Percentiles rank a stretch among this genome's conserved stretches.
Conservation (phyloP, 2,329 filamentous ascomycete species). For the Colletotrichum euphorbiae region DNA sequence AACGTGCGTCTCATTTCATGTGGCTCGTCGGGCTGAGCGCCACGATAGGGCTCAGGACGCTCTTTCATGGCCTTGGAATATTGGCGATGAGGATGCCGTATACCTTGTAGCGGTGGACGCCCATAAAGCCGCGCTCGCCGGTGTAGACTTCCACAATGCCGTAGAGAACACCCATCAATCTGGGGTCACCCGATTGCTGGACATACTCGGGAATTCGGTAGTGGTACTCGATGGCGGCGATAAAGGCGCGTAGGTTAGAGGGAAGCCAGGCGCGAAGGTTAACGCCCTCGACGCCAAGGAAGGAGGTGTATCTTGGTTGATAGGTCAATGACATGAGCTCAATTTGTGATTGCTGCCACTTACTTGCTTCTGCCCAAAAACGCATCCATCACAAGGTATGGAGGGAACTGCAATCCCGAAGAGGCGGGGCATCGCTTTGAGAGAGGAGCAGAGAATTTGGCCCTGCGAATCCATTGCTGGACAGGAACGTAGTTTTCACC, state of each 20-base stretch:
- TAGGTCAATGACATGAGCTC: neutral
- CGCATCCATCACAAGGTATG: constrained; percentile 66
- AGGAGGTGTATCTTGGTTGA: constrained; percentile 55
- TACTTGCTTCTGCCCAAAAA: constrained; percentile 62
- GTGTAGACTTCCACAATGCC: constrained; percentile 67
- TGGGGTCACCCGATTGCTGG: constrained; percentile 58
- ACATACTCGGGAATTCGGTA: constrained; percentile 66
- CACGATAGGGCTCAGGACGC: constrained; percentile 61
- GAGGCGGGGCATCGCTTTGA: constrained; percentile 63
- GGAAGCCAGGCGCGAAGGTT: constrained; percentile 66
- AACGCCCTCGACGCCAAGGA: constrained; percentile 63
- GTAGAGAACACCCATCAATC: constrained; percentile 64
- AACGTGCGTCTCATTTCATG: constrained; percentile 67
- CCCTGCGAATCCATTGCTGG: constrained; percentile 62
- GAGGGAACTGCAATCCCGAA: constrained; percentile 63
- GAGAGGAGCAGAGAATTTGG: constrained; percentile 62
- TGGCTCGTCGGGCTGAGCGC: constrained; percentile 58
- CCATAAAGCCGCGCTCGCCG: constrained; percentile 67
- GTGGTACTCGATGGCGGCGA: constrained; percentile 65
- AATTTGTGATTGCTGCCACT: neutral
- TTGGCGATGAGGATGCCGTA: constrained; percentile 64
- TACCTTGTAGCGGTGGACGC: constrained; percentile 66
- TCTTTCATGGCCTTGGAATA: constrained; percentile 67
- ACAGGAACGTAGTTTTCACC: constrained; percentile 63
- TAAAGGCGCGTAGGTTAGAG: constrained; percentile 65